Conservation (phyloP, 345 rosid species). For the Acer negundo region DNA sequence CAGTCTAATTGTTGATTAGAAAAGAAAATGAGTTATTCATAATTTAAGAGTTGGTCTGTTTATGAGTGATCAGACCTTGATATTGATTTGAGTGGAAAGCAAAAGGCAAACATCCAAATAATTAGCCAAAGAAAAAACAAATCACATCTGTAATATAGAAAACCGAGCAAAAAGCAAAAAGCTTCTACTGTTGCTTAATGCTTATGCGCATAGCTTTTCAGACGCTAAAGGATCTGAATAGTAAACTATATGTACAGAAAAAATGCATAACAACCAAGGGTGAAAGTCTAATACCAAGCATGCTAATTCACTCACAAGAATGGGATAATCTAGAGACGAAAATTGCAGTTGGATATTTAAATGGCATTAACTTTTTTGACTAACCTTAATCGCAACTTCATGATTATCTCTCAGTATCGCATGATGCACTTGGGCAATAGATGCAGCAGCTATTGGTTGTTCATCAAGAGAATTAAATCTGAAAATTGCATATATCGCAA, state of each 20-base stretch:
- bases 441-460: conserved; percentile 92
- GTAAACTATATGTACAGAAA: neutral
- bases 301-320: neutral
- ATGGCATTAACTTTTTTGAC: conserved; percentile 2
- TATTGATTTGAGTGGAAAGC: neutral
- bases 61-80: neutral
- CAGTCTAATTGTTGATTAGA: neutral
- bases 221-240: neutral
- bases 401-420: conserved; percentile 61
- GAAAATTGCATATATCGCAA: conserved; percentile 24
- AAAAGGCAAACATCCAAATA: neutral
- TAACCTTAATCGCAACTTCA: conserved; percentile 88
- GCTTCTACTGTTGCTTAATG: neutral
- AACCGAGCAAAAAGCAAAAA: neutral
- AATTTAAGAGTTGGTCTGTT: neutral
- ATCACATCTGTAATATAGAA: neutral
- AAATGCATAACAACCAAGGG: neutral
- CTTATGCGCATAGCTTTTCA: neutral
- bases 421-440: conserved; percentile 93
- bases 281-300: neutral
- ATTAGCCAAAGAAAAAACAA: neutral
- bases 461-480: conserved; percentile 84
- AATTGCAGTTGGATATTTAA: neutral
- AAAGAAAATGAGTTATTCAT: neutral
- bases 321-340: neutral